These are phyloP conservation scores for Blastocystis sp. DNA, from an alignment of 352 stramenopile species.

Conservation along the genomic window DNA sequence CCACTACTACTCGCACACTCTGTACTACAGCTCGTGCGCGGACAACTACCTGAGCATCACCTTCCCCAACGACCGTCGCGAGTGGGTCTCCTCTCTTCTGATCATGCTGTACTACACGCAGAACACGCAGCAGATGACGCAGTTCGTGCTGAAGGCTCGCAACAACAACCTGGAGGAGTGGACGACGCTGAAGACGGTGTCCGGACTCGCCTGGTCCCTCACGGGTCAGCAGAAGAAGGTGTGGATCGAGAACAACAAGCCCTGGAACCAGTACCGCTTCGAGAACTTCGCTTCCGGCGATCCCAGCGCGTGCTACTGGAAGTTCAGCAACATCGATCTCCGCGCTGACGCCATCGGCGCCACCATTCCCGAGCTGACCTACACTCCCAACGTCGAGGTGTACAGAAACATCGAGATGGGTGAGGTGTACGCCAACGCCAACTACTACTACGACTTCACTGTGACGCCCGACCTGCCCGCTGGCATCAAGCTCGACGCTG, in stretches of 20 bases:
- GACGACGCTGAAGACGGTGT: constrained; percentile 2
- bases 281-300: constrained; percentile 15
- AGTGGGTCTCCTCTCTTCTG: constrained; percentile 29
- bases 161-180: constrained; percentile 13
- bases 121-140: not conserved
- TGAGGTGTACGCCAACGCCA: constrained; percentile 19
- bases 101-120: constrained; percentile 40
- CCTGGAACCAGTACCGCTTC: constrained; percentile 49
- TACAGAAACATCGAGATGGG: constrained; percentile 55
- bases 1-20: not conserved
- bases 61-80: constrained; percentile 28
- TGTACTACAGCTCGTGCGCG: not conserved
- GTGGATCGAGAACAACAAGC: constrained; percentile 36
- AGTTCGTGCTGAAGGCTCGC: constrained; percentile 15
- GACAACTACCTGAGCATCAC: not conserved
- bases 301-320: constrained; percentile 10
- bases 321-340: constrained; percentile 1
- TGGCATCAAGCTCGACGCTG: not conserved
- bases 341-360: not conserved
- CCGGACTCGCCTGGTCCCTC: constrained; percentile 15
- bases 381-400: not conserved
- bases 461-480: constrained; percentile 27
- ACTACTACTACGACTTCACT: constrained; percentile 44
- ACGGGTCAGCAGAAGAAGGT: constrained; percentile 1
- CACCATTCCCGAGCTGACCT: not conserved